phyloP scores from a whole-genome alignment of 306 rosid genomes.

The Cucurbita pepo region DNA sequence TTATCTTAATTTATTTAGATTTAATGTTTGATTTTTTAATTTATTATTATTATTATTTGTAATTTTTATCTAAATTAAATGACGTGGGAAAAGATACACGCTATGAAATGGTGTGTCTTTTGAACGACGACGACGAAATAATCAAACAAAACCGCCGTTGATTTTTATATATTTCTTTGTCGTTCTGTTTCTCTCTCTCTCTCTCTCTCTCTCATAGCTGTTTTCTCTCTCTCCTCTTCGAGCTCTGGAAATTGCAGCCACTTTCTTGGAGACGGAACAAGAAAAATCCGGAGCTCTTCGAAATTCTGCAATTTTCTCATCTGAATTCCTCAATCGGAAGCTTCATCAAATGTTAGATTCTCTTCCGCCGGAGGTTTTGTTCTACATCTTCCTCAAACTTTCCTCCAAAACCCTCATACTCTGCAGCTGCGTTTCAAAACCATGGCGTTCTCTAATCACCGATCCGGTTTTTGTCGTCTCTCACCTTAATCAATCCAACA shows the following conservation, averaged over 20 bases:
- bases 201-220: neutral
- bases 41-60: too few species aligned
- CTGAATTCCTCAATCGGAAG: neutral
- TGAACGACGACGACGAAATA: neutral
- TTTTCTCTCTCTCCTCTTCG: neutral
- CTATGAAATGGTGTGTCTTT: neutral
- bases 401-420: conserved; percentile 2
- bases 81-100: neutral
- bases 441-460: conserved; percentile 1
- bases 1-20: too few species aligned
- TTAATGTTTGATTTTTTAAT: too few species aligned
- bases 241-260: neutral
- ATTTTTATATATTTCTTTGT: neutral
- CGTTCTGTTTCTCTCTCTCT: neutral
- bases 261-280: neutral
- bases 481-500: neutral
- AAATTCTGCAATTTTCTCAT: neutral
- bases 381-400: neutral
- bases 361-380: neutral
- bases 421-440: neutral
- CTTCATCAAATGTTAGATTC: neutral
- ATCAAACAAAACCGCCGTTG: neutral
- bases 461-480: neutral
- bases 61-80: neutral
- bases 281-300: neutral